These are phyloP conservation scores for Bondarzewia mesenterica DNA, from an alignment of 1,284 basidiomycete species.

Conservation along the genomic window DNA sequence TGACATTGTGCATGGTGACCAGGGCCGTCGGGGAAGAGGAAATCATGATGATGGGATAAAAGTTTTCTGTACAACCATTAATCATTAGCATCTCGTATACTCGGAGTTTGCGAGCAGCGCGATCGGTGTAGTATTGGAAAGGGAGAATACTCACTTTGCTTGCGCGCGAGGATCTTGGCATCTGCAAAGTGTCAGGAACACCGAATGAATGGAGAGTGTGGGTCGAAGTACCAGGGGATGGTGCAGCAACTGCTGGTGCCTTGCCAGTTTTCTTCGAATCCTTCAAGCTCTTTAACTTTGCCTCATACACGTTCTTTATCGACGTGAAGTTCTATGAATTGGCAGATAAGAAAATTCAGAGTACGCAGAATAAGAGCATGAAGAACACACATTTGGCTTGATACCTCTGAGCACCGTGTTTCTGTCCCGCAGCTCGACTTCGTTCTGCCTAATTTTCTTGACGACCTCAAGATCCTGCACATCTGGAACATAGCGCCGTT, in stretches of 20 bases:
- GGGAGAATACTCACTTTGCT: slow-evolving; percentile 54
- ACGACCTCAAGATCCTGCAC: slow-evolving; percentile 73
- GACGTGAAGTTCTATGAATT: slow-evolving; percentile 60
- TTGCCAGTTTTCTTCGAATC: slow-evolving; percentile 51
- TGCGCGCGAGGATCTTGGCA: slow-evolving; percentile 47
- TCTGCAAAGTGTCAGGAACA: slow-evolving; percentile 23
- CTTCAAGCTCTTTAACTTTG: slow-evolving; percentile 70
- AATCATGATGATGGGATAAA: slow-evolving; percentile 92
- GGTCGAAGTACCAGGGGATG: slow-evolving; percentile 14
- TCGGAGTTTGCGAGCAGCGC: no score
- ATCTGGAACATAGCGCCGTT: slow-evolving; percentile 77
- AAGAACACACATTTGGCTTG: slow-evolving; percentile 58
- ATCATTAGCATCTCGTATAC: no score
- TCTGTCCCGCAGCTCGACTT: slow-evolving; percentile 68
- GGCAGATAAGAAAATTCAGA: not conserved
- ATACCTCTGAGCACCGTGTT: slow-evolving; percentile 70
- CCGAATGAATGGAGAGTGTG: not conserved
- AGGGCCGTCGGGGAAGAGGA: slow-evolving; percentile 93
- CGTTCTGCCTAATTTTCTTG: slow-evolving; percentile 69
- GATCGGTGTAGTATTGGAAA: not conserved
- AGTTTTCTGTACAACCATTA: slow-evolving; percentile 56
- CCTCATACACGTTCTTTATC: slow-evolving; percentile 50
- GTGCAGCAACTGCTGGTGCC: slow-evolving; percentile 18
- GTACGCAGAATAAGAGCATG: not conserved
- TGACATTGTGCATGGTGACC: slow-evolving; percentile 97